A percentile compares a stretch with the other conserved stretches of the same genome.
Conservation (phyloP, 495 filamentous ascomycete species). For the Hypoxylon fuscum region DNA sequence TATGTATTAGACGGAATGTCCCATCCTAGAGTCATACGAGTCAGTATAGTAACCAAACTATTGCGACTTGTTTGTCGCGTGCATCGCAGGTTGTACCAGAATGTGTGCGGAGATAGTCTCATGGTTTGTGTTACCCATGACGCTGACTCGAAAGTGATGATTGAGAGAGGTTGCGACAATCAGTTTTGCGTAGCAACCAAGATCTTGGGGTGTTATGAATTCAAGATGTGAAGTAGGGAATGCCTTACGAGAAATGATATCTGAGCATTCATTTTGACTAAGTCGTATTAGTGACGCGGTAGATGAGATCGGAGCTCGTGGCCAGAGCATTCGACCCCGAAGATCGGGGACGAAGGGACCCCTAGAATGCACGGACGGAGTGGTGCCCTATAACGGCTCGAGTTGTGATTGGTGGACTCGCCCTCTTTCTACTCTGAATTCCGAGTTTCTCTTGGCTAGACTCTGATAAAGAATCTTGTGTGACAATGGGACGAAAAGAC, state of each 20-base stretch:
- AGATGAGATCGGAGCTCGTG: conserved; percentile 20
- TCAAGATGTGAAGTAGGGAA: conserved; percentile 18
- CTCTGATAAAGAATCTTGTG: conserved; percentile 22
- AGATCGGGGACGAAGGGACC: conserved; percentile 37
- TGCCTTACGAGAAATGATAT: conserved; percentile 64
- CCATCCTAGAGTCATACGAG: conserved; percentile 71
- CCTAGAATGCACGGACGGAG: conserved; percentile 40
- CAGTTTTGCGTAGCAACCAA: conserved; percentile 10
- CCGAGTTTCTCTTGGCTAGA: conserved; percentile 21
- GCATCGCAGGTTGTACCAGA: conserved; percentile 32
- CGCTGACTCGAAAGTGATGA: conserved; percentile 15
- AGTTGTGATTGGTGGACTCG: conserved; percentile 41
- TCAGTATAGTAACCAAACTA: conserved; percentile 21
- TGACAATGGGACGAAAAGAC: conserved; percentile 12
- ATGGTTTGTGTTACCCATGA: conserved; percentile 32
- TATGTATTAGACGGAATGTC: conserved; percentile 86
- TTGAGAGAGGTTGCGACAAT: conserved; percentile 17
- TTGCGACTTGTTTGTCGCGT: conserved; percentile 25
- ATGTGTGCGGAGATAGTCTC: conserved; percentile 26
- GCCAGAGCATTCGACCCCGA: conserved; percentile 40
- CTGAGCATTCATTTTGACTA: conserved; percentile 61
- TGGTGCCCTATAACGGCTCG: conserved; percentile 32
- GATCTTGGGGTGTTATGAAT: conserved; percentile 16
- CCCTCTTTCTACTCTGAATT: conserved; percentile 6
- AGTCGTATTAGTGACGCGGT: conserved; percentile 34